These are phyloP conservation scores for Aspergillus glaucus DNA, from an alignment of 2,329 filamentous ascomycete species.

Conservation along the genomic window DNA sequence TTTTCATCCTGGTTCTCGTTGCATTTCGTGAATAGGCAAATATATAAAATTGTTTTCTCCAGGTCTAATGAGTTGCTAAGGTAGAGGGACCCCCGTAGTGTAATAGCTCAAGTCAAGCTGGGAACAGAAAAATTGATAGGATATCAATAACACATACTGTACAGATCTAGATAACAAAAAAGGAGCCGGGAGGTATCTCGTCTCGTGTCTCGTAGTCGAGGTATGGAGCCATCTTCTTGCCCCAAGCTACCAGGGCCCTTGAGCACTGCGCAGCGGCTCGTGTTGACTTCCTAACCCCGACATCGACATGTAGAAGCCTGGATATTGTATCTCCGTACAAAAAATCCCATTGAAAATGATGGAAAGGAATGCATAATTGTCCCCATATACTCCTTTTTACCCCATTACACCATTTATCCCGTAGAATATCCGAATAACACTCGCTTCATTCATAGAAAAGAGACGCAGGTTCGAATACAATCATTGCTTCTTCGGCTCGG, in stretches of 20 bases:
- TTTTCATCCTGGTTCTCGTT: slow-evolving; percentile 8
- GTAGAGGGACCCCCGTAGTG: background rate
- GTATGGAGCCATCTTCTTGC: background rate
- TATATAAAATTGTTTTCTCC: slow-evolving; percentile 6
- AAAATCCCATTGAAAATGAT: too few relatives aligned
- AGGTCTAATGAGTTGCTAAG: background rate
- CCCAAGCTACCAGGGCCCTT: too few relatives aligned
- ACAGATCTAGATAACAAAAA: background rate
- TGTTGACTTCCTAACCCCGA: too few relatives aligned
- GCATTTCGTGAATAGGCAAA: slow-evolving; percentile 6
- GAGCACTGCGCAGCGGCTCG: too few relatives aligned
- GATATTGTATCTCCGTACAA: background rate
- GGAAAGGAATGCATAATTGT: background rate
- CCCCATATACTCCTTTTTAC: slow-evolving; percentile 9
- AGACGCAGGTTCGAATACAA: slow-evolving; percentile 4
- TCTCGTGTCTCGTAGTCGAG: background rate
- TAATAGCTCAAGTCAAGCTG: background rate
- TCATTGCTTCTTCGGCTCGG: slow-evolving; percentile 23
- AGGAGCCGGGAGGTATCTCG: background rate
- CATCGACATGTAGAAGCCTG: background rate
- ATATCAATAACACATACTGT: slow-evolving; percentile 1
- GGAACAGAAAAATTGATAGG: background rate
- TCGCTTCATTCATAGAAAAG: background rate
- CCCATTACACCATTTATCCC: slow-evolving; percentile 9
- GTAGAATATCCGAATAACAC: background rate